Evolutionary conservation across 2,329 filamentous ascomycete genomes (phyloP).

Genomic region (Bipolaris bicolor): DNA sequence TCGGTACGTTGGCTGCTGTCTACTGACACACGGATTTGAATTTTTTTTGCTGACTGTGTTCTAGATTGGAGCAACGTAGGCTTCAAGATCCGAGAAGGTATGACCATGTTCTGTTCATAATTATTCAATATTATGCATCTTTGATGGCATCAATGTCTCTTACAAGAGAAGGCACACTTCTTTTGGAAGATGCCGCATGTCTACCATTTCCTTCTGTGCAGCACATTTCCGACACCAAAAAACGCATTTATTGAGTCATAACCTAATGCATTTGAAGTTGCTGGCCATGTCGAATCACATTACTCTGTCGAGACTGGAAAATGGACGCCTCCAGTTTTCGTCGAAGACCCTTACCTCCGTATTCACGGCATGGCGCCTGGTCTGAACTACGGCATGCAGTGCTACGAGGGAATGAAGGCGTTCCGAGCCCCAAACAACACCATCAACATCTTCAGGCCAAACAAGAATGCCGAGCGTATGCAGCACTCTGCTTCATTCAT

Average conservation of each 20-base stretch:
- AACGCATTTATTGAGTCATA: background rate
- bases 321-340: constrained; percentile 81
- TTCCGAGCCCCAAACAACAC: constrained; percentile 77
- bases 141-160: background rate
- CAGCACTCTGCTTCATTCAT: constrained; percentile 83
- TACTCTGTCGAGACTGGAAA: constrained; percentile 75
- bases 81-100: constrained; percentile 90
- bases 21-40: background rate
- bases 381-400: constrained; percentile 94
- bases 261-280: constrained; percentile 63
- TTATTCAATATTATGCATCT: background rate
- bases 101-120: constrained; percentile 21
- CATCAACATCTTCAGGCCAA: constrained; percentile 87
- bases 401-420: constrained; percentile 97
- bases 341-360: constrained; percentile 81
- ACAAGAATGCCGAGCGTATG: constrained; percentile 82
- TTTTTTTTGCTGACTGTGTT: constrained; percentile 16
- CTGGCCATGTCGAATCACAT: constrained; percentile 89
- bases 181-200: background rate
- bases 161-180: background rate
- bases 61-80: constrained; percentile 90
- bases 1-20: constrained; percentile 57
- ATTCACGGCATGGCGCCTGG: constrained; percentile 95
- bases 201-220: background rate
- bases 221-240: background rate